These are phyloP conservation scores for Aspergillus sp. DNA, from an alignment of 2,329 filamentous ascomycete genomes.

Conservation along the genomic window DNA sequence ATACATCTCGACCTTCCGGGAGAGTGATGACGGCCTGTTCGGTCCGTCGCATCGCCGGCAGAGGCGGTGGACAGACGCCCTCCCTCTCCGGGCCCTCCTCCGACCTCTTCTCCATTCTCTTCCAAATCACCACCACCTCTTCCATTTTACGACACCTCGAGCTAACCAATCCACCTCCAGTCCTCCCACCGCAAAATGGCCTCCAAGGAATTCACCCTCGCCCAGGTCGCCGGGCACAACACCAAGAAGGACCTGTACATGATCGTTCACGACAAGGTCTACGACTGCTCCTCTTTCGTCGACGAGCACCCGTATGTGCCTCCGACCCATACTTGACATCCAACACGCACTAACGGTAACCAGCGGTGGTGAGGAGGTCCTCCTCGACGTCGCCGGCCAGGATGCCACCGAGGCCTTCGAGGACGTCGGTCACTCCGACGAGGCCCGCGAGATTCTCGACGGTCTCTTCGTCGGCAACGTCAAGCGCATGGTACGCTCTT, in stretches of 20 bases:
- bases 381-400: slow-evolving; percentile 93
- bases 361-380: slow-evolving; percentile 96
- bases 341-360: slow-evolving; percentile 63
- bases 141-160: not conserved
- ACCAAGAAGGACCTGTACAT: slow-evolving; percentile 90
- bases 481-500: slow-evolving; percentile 71
- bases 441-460: slow-evolving; percentile 90
- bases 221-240: slow-evolving; percentile 81
- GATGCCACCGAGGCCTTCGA: slow-evolving; percentile 98
- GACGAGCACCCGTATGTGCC: slow-evolving; percentile 86
- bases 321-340: slow-evolving; percentile 4
- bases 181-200: slow-evolving; percentile 43
- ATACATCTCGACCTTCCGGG: not conserved
- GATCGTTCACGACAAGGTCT: slow-evolving; percentile 95
- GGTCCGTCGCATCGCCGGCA: too few species aligned
- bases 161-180: slow-evolving; percentile 5
- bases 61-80: too few species aligned
- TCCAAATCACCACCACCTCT: too few species aligned
- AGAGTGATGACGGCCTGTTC: too few species aligned
- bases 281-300: slow-evolving; percentile 83
- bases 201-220: slow-evolving; percentile 67
- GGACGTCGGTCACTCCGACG: slow-evolving; percentile 98
- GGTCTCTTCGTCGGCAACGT: slow-evolving; percentile 71
- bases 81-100: too few species aligned
- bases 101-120: too few species aligned